Percentiles rank a stretch among this genome's conserved stretches.
phyloP scores from a whole-genome alignment of 805 yeast genomes.

The Teunomyces barrocoloradensis region DNA sequence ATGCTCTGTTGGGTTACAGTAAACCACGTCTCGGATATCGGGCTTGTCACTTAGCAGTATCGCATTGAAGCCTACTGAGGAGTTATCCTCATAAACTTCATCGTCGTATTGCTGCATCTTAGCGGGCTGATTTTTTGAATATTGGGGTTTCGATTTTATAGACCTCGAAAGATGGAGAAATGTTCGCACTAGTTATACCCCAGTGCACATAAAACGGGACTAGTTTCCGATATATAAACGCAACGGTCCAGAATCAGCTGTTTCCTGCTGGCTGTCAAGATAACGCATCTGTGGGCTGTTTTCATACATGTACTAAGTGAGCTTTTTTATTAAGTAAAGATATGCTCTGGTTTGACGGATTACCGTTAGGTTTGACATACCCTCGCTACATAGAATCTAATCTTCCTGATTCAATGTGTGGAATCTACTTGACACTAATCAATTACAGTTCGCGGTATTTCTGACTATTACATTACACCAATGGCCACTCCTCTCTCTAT shows the following conservation, averaged over 20 bases:
- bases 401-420: too few species aligned
- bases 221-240: background rate
- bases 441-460: too few species aligned
- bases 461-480: too few species aligned
- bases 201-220: background rate
- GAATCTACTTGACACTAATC: too few species aligned
- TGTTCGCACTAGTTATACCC: background rate
- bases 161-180: background rate
- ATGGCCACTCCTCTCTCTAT: too few species aligned
- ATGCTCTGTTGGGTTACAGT: constrained; percentile 28
- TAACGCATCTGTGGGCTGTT: too few species aligned
- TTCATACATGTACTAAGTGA: too few species aligned
- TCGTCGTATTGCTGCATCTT: constrained; percentile 4
- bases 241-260: background rate
- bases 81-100: constrained; percentile 6
- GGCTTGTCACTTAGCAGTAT: constrained; percentile 16
- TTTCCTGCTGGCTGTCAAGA: background rate
- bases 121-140: background rate
- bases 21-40: constrained; percentile 29
- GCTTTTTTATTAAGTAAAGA: too few species aligned
- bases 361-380: too few species aligned
- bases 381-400: too few species aligned
- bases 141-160: background rate
- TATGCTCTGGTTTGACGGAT: too few species aligned
- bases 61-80: constrained; percentile 16